A percentile compares a stretch with the other conserved stretches of the same genome.
These are phyloP conservation scores for Aspergillus egyptiacus DNA, from an alignment of 495 filamentous ascomycete genomes.

Conservation along the genomic window DNA sequence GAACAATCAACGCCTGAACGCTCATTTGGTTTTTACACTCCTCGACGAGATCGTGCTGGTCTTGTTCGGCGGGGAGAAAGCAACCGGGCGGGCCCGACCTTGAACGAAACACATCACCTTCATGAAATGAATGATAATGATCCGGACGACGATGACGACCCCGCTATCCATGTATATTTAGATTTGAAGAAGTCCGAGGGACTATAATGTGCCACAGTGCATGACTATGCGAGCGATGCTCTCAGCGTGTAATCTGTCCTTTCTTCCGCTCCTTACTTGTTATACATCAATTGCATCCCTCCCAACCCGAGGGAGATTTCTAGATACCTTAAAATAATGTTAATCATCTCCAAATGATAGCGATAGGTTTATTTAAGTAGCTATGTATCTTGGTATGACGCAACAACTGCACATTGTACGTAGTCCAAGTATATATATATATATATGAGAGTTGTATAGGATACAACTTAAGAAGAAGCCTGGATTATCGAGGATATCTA, in stretches of 20 bases:
- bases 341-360: too few relatives aligned
- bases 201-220: background rate
- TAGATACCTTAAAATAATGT: too few relatives aligned
- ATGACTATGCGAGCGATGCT: too few relatives aligned
- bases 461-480: background rate
- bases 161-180: background rate
- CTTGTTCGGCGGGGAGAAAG: constrained; percentile 53
- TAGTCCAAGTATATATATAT: too few relatives aligned
- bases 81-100: constrained; percentile 10
- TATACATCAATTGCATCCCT: background rate
- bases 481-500: background rate
- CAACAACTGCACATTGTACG: too few relatives aligned
- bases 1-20: constrained; percentile 65
- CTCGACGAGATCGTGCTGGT: constrained; percentile 72
- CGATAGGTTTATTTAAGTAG: too few relatives aligned
- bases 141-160: background rate
- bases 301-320: too few relatives aligned
- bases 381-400: too few relatives aligned
- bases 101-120: background rate
- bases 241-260: background rate
- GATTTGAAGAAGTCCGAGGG: background rate
- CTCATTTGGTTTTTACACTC: constrained; percentile 71
- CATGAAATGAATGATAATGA: background rate
- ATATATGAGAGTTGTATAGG: too few relatives aligned
- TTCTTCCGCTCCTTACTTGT: background rate